These are phyloP conservation scores for Pelargonium nanum DNA, from an alignment of 345 rosid genomes.

Conservation along the genomic window DNA sequence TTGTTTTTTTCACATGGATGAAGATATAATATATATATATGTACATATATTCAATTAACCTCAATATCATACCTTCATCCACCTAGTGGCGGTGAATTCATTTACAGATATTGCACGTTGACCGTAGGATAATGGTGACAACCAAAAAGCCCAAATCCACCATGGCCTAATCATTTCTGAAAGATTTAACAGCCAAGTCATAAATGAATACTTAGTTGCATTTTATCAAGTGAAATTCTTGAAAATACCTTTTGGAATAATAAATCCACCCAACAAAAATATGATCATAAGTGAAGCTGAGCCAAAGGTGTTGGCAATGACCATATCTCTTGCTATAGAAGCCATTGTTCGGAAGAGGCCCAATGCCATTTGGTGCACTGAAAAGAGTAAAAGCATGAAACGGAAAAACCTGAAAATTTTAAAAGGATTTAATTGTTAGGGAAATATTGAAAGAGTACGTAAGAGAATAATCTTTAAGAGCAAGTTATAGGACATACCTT, in stretches of 20 bases:
- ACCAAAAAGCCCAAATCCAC: constrained; percentile 96
- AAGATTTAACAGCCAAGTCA: constrained; percentile 6
- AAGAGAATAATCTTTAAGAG: background rate
- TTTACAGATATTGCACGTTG: constrained; percentile 74
- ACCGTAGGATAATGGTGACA: constrained; percentile 73
- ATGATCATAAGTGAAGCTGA: constrained; percentile 50
- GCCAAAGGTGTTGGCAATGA: constrained; percentile 80
- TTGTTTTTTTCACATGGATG: background rate
- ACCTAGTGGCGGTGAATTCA: constrained; percentile 71
- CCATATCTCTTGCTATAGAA: constrained; percentile 70
- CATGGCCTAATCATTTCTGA: constrained; percentile 65
- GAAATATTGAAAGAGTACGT: constrained; percentile 6
- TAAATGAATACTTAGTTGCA: constrained; percentile 1
- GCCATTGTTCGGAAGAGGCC: constrained; percentile 80
- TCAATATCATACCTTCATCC: constrained; percentile 43
- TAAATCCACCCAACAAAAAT: constrained; percentile 81
- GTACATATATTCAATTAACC: background rate
- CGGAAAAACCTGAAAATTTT: constrained; percentile 61
- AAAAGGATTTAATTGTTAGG: background rate
- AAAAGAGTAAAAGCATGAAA: constrained; percentile 57
- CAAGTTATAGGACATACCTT: constrained; percentile 31
- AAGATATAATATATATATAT: background rate
- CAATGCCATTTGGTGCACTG: constrained; percentile 84
- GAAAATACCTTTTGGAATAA: constrained; percentile 68
- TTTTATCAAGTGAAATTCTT: background rate